phyloP scores from a whole-genome alignment of 345 rosid species.

The Corchorus olitorius region DNA sequence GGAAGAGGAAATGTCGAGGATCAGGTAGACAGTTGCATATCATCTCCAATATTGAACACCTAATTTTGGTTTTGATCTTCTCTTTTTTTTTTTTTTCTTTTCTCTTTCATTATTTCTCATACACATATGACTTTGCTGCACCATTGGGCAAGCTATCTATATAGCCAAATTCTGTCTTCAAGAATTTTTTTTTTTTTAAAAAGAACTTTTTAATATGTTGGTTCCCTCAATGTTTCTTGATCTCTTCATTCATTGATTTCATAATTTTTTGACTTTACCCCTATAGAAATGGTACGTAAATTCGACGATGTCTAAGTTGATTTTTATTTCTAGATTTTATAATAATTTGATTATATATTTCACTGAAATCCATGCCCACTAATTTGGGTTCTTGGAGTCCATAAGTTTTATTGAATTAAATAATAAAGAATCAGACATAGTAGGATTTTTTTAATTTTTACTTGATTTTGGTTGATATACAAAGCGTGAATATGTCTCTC shows the following conservation, averaged over 20 bases:
- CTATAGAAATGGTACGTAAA: not conserved
- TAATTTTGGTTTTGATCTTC: constrained; percentile 9
- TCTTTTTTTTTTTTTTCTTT: not conserved
- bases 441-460: not conserved
- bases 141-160: constrained; percentile 43
- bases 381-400: not conserved
- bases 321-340: not conserved
- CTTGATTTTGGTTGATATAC: not conserved
- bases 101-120: not conserved
- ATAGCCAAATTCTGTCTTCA: constrained; percentile 18
- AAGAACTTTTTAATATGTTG: not conserved
- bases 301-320: not conserved
- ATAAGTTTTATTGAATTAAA: not conserved
- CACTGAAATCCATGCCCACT: not conserved
- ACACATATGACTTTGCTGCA: constrained; percentile 34
- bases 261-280: not conserved
- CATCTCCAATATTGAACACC: constrained; percentile 27
- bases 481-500: not conserved
- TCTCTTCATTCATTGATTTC: not conserved
- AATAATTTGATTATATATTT: not conserved
- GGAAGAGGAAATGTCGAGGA: constrained; percentile 41
- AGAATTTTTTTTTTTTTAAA: too few species aligned
- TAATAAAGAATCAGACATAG: not conserved
- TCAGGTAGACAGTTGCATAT: constrained; percentile 41
- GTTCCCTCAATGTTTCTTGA: not conserved